Conservation (phyloP, 495 filamentous ascomycete species). For the Penicillium ucsense region DNA sequence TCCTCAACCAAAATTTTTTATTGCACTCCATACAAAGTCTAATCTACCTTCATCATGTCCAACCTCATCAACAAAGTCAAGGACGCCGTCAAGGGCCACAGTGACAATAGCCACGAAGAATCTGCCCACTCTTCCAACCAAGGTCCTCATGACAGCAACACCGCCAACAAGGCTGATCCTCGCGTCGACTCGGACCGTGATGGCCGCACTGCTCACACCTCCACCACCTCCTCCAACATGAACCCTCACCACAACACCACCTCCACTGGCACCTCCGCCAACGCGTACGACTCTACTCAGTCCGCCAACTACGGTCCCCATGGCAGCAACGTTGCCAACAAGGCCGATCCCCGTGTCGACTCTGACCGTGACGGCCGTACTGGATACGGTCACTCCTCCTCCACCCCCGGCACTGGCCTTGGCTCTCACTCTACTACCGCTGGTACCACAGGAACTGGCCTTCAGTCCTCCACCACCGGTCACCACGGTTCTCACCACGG, state of each 20-base stretch:
- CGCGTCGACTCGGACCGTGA: slow-evolving; percentile 11
- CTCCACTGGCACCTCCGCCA: slow-evolving; percentile 2
- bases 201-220: background rate
- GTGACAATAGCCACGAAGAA: slow-evolving; percentile 5
- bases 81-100: slow-evolving; percentile 45
- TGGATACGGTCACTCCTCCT: background rate
- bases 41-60: slow-evolving; percentile 42
- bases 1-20: background rate
- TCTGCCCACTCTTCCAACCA: slow-evolving; percentile 6
- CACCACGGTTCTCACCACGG: too few species aligned
- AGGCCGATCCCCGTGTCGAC: slow-evolving; percentile 41
- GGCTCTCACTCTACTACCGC: background rate
- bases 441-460: too few species aligned
- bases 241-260: slow-evolving; percentile 2
- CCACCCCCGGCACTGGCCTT: background rate
- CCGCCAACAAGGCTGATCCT: slow-evolving; percentile 13
- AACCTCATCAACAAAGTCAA: slow-evolving; percentile 60
- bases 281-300: background rate
- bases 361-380: slow-evolving; percentile 5
- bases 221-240: background rate
- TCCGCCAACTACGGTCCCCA: slow-evolving; percentile 31
- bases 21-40: background rate
- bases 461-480: too few species aligned
- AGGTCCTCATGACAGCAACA: slow-evolving; percentile 12
- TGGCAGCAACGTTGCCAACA: slow-evolving; percentile 33